Percentiles rank a stretch among this genome's conserved stretches.
phyloP scores from a whole-genome alignment of 2,329 filamentous ascomycete species.

The Aspergillus sp. region DNA sequence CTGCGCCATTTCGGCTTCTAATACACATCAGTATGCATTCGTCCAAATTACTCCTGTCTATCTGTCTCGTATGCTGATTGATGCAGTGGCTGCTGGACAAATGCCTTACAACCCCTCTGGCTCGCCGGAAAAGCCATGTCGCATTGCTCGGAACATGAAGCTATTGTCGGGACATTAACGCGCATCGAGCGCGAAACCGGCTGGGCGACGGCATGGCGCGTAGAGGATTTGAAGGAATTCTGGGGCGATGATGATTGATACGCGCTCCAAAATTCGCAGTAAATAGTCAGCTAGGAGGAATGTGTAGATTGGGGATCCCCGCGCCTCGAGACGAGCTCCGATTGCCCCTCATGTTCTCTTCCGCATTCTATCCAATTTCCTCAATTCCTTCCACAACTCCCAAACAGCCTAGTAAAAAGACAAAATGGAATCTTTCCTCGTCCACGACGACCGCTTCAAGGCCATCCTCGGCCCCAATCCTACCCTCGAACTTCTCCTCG shows the following conservation, averaged over 20 bases:
- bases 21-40: slow-evolving; percentile 33
- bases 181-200: slow-evolving; percentile 48
- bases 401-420: background rate
- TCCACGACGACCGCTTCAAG: slow-evolving; percentile 15
- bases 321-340: background rate
- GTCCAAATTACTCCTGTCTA: background rate
- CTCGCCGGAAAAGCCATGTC: slow-evolving; percentile 44
- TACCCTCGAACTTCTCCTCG: slow-evolving; percentile 29
- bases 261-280: slow-evolving; percentile 2
- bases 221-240: slow-evolving; percentile 46
- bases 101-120: slow-evolving; percentile 43
- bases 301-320: background rate
- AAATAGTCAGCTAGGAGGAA: slow-evolving; percentile 1
- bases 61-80: background rate
- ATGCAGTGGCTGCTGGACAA: slow-evolving; percentile 37
- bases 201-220: slow-evolving; percentile 49
- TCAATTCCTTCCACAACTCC: too few relatives aligned
- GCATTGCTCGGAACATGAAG: slow-evolving; percentile 37
- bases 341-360: background rate
- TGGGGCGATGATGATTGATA: slow-evolving; percentile 40
- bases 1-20: slow-evolving; percentile 41
- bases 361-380: background rate
- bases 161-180: slow-evolving; percentile 43
- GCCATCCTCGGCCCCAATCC: slow-evolving; percentile 32
- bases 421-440: slow-evolving; percentile 3